phyloP scores from a whole-genome alignment of 768 basidiomycete genomes.

The Lactarius evosmus region DNA sequence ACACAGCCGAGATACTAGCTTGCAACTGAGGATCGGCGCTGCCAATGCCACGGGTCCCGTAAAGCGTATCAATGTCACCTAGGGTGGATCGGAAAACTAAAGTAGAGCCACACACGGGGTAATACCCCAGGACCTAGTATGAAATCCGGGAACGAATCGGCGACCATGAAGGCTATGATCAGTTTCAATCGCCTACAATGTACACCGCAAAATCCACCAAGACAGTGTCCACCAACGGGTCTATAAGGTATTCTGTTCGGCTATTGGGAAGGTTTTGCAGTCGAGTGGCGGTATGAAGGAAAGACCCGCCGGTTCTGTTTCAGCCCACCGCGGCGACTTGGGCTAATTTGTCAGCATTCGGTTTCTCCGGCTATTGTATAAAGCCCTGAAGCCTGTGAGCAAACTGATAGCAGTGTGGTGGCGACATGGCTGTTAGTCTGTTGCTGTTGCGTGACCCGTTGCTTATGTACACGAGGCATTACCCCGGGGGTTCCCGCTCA shows the following conservation, averaged over 20 bases:
- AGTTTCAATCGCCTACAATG: not conserved
- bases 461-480: not conserved
- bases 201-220: not conserved
- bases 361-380: not conserved
- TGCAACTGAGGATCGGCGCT: not conserved
- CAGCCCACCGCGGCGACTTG: not conserved
- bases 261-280: not conserved
- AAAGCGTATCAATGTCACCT: not conserved
- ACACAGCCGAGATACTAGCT: not conserved
- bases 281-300: not conserved
- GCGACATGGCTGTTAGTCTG: not conserved
- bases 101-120: not conserved
- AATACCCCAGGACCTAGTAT: not conserved
- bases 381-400: not conserved
- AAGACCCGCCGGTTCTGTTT: not conserved
- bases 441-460: not conserved
- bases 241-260: not conserved
- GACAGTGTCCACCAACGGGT: not conserved
- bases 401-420: not conserved
- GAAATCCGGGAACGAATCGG: not conserved
- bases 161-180: not conserved
- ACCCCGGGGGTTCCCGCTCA: not conserved
- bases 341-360: no score
- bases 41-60: not conserved
- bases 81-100: not conserved